A percentile compares a stretch with the other conserved stretches of the same genome.
phyloP scores from a whole-genome alignment of 2,329 filamentous ascomycete genomes.

The Cephalotrichum gorgonifer region DNA sequence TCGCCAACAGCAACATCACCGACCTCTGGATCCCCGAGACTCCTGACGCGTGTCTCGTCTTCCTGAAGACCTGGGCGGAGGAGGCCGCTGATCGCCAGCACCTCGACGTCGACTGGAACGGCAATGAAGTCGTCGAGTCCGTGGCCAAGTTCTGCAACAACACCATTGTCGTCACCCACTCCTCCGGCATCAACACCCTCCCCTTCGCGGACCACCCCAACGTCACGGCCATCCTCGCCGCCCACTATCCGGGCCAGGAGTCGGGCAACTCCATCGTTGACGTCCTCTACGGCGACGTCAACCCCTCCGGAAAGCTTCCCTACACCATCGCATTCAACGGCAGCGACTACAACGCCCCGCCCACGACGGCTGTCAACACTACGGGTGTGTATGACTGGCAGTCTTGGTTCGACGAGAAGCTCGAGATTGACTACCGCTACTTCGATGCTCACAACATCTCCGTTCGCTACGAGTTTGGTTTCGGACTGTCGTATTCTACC shows the following conservation, averaged over 20 bases:
- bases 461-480: conserved; percentile 46
- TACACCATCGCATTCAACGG: conserved; percentile 50
- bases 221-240: conserved; percentile 53
- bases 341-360: conserved; percentile 46
- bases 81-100: conserved; percentile 58
- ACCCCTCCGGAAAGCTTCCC: conserved; percentile 47
- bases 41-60: conserved; percentile 55
- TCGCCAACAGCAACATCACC: conserved; percentile 45
- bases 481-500: conserved; percentile 44
- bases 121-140: conserved; percentile 31
- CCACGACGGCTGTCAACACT: conserved; percentile 34
- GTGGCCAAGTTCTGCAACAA: conserved; percentile 50
- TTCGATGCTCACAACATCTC: conserved; percentile 37
- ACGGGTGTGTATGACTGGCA: conserved; percentile 40
- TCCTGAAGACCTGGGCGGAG: conserved; percentile 58
- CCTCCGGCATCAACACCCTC: conserved; percentile 51
- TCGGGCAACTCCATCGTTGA: conserved; percentile 44
- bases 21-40: conserved; percentile 38
- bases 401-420: conserved; percentile 39
- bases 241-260: conserved; percentile 55
- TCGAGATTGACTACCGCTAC: conserved; percentile 43
- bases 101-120: conserved; percentile 25
- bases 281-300: conserved; percentile 46
- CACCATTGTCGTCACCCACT: conserved; percentile 56
- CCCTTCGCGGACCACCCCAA: conserved; percentile 52